Evolutionary conservation across 768 basidiomycete species (phyloP).

Genomic region (Auricularia auricula-judae): DNA sequence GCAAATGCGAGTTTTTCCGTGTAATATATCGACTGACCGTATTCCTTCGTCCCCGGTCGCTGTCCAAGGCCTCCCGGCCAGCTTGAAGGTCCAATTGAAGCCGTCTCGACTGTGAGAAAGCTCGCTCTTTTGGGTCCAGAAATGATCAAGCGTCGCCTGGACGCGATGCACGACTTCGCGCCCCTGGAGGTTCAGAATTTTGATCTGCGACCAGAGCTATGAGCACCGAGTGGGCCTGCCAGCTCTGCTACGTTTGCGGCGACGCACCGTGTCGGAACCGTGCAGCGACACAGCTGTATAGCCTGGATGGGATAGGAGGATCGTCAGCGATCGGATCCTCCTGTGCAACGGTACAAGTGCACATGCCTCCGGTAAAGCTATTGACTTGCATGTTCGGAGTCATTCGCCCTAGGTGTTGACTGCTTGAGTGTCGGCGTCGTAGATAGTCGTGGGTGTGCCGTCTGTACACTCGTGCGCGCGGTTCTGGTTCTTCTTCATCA

Average conservation of each 20-base stretch:
- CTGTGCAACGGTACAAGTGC: background rate
- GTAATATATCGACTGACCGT: too few species aligned
- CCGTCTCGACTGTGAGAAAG: background rate
- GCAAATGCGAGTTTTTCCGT: too few species aligned
- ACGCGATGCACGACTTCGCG: background rate
- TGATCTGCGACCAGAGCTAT: background rate
- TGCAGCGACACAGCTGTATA: background rate
- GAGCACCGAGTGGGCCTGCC: background rate
- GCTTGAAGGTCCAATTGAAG: background rate
- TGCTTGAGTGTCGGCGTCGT: background rate
- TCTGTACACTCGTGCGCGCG: background rate
- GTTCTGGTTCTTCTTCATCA: background rate
- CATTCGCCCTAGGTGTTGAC: background rate
- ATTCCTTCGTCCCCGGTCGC: background rate
- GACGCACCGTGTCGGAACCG: background rate
- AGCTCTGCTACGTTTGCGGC: background rate
- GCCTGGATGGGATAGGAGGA: background rate
- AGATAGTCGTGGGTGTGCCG: background rate
- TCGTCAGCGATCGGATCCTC: background rate
- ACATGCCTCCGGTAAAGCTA: background rate
- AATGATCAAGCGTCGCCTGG: background rate
- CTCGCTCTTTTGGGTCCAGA: background rate
- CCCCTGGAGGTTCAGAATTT: background rate
- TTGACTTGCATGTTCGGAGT: background rate
- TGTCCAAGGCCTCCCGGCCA: background rate